Evolutionary conservation across 768 basidiomycete genomes (phyloP).

Genomic region (Calocybe indica): DNA sequence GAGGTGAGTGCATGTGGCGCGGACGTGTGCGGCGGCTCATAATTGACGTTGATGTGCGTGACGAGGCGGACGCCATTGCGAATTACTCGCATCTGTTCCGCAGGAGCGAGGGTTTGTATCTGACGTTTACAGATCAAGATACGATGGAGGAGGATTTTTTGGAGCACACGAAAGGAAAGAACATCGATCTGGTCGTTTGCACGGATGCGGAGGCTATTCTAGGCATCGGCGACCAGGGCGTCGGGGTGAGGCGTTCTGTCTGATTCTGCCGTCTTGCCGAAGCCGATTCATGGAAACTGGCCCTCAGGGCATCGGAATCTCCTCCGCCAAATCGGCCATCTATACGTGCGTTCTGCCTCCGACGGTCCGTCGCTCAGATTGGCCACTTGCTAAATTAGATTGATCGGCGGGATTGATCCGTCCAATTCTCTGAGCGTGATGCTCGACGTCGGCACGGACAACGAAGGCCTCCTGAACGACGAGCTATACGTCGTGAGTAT

Average conservation of each 20-base stretch:
- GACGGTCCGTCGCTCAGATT: not conserved
- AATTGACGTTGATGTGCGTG: not conserved
- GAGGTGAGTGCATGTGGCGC: slow-evolving; percentile 37
- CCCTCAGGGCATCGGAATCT: slow-evolving; percentile 29
- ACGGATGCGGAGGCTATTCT: slow-evolving; percentile 85
- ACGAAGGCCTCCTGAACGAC: slow-evolving; percentile 56
- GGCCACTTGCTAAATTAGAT: slow-evolving; percentile 21
- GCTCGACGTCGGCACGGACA: slow-evolving; percentile 77
- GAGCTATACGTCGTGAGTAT: slow-evolving; percentile 57
- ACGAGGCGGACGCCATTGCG: slow-evolving; percentile 72
- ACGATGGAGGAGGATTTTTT: slow-evolving; percentile 75
- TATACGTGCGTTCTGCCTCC: slow-evolving; percentile 46
- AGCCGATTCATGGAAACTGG: no score
- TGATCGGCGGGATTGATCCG: slow-evolving; percentile 65
- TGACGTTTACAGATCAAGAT: slow-evolving; percentile 55
- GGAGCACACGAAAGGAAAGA: slow-evolving; percentile 51
- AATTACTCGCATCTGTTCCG: slow-evolving; percentile 84
- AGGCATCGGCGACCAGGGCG: slow-evolving; percentile 63
- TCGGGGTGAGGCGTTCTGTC: slow-evolving; percentile 39
- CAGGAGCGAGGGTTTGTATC: slow-evolving; percentile 69
- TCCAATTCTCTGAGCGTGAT: slow-evolving; percentile 50
- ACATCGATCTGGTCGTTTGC: slow-evolving; percentile 76
- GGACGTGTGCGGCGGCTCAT: not conserved
- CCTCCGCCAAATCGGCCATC: slow-evolving; percentile 72
- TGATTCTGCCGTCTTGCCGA: no score